A percentile compares a stretch with the other conserved stretches of the same genome.
Evolutionary conservation across 768 basidiomycete genomes (phyloP).

Genomic region (Rickenella mellea): DNA sequence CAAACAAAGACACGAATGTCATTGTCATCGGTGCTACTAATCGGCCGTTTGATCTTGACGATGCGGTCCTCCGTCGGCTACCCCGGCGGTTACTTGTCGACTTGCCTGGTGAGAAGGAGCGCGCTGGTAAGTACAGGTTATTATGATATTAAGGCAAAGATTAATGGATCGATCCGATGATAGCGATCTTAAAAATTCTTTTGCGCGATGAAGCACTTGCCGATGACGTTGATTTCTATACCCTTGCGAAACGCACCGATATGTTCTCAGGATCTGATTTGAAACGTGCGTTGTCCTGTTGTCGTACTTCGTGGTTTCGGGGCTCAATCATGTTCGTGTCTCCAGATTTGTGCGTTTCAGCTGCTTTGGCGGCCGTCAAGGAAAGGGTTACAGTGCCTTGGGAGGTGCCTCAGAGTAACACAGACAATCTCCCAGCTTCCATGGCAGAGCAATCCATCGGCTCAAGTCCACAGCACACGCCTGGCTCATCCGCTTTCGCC

Average conservation of each 20-base stretch:
- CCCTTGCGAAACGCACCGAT: constrained; percentile 63
- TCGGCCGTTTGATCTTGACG: constrained; percentile 82
- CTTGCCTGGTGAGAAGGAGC: constrained; percentile 77
- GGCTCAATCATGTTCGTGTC: constrained; percentile 1
- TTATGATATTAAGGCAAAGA: neutral
- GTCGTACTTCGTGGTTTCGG: neutral
- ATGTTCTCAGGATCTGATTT: constrained; percentile 91
- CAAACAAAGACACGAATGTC: constrained; percentile 69
- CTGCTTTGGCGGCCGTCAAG: constrained; percentile 87
- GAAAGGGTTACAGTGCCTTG: constrained; percentile 78
- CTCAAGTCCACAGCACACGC: neutral
- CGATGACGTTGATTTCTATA: constrained; percentile 49
- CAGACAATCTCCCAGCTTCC: neutral
- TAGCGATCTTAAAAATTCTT: constrained; percentile 83
- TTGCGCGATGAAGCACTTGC: constrained; percentile 72
- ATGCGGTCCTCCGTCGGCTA: constrained; percentile 82
- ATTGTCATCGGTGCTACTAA: constrained; percentile 95
- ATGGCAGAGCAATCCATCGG: neutral
- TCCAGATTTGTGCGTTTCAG: constrained; percentile 84
- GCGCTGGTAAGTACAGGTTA: constrained; percentile 49
- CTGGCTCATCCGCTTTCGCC: constrained; percentile 1
- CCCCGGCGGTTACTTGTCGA: constrained; percentile 84
- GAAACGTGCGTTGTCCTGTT: constrained; percentile 69
- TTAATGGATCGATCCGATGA: neutral
- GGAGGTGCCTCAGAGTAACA: constrained; percentile 26